These are phyloP conservation scores for Odontarrhena argentea DNA, from an alignment of 345 rosid species.

Conservation along the genomic window DNA sequence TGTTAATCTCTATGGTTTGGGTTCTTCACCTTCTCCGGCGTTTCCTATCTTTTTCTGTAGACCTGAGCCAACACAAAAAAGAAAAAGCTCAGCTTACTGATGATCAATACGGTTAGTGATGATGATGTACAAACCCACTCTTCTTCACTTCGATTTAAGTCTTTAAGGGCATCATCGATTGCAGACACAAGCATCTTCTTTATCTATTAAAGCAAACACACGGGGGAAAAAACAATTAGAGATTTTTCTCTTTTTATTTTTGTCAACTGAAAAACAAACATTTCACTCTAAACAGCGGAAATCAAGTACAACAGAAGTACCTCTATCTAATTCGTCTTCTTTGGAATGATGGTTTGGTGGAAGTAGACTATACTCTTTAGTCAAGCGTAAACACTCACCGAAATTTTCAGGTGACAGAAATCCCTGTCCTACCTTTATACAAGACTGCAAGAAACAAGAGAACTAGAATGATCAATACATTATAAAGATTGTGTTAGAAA, in stretches of 20 bases:
- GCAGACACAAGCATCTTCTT: conserved; percentile 39
- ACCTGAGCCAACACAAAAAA: conserved; percentile 9
- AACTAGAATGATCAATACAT: conserved; percentile 24
- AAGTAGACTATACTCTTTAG: conserved; percentile 60
- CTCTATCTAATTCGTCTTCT: conserved; percentile 69
- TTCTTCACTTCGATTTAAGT: not conserved
- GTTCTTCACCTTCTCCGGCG: too few relatives aligned
- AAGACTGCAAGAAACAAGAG: conserved; percentile 48
- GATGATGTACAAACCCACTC: conserved; percentile 23
- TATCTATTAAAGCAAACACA: conserved; percentile 30
- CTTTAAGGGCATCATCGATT: conserved; percentile 22
- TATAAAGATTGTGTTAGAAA: too few relatives aligned
- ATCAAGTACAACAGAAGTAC: conserved; percentile 30
- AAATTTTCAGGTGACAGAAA: conserved; percentile 72
- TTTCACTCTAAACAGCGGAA: not conserved
- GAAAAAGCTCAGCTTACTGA: not conserved
- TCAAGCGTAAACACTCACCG: conserved; percentile 54
- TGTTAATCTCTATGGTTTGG: too few relatives aligned
- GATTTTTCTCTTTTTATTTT: not conserved
- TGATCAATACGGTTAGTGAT: not conserved
- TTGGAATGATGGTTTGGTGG: conserved; percentile 56
- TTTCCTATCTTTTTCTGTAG: not conserved
- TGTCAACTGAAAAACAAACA: not conserved
- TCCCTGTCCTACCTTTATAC: conserved; percentile 67
- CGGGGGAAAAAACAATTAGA: not conserved